These are phyloP conservation scores for Backusella morwellensis DNA, from an alignment of 192 early-diverging fungal genomes.

Conservation along the genomic window DNA sequence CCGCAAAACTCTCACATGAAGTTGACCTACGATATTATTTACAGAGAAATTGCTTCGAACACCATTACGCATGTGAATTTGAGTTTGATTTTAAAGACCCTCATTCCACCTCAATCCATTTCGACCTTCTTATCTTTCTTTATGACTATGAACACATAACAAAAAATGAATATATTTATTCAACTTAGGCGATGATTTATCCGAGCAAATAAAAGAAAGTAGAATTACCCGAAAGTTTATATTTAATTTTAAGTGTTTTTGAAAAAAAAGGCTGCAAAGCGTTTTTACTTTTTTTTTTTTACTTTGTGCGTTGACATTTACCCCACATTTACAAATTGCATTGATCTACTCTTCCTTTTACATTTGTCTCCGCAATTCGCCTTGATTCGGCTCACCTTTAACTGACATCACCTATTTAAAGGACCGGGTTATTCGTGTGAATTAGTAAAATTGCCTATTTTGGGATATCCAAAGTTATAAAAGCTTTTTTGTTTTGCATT, in stretches of 20 bases:
- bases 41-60: not conserved
- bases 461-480: not conserved
- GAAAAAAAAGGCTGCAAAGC: not conserved
- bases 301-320: not conserved
- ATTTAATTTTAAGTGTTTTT: too few relatives aligned
- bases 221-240: not conserved
- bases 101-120: not conserved
- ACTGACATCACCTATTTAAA: not conserved
- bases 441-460: not conserved
- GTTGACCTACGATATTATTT: not conserved
- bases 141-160: not conserved
- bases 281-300: not conserved
- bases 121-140: not conserved
- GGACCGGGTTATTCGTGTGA: not conserved
- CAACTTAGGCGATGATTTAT: not conserved
- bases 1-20: not conserved
- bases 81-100: not conserved
- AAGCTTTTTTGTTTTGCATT: conserved; percentile 9
- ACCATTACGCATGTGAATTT: not conserved
- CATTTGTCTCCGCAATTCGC: conserved; percentile 14
- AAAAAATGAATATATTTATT: not conserved
- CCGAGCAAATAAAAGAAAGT: not conserved
- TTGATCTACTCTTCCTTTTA: not conserved
- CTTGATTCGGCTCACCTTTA: conserved; percentile 4
- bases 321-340: conserved; percentile 1